These are phyloP conservation scores for Zymoseptoria passerinii DNA, from an alignment of 2,329 filamentous ascomycete species.

Conservation along the genomic window DNA sequence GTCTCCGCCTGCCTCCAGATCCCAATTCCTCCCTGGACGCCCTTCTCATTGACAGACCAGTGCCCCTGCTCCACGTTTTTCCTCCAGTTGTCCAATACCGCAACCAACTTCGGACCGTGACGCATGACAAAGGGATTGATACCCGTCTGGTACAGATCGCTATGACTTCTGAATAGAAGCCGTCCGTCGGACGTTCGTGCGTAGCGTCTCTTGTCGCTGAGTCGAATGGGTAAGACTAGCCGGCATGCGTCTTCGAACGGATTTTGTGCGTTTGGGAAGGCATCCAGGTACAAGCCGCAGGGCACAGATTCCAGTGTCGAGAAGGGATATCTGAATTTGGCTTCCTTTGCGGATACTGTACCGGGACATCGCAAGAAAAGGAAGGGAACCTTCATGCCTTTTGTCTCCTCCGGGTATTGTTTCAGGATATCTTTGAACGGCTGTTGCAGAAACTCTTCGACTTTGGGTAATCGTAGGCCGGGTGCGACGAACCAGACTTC, in stretches of 20 bases:
- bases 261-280: constrained; percentile 27
- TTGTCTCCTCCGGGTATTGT: constrained; percentile 24
- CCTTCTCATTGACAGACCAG: constrained; percentile 26
- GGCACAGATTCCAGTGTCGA: constrained; percentile 26
- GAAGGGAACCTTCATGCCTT: constrained; percentile 29
- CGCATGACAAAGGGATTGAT: constrained; percentile 29
- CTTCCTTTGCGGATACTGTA: constrained; percentile 25
- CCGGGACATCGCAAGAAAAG: constrained; percentile 27
- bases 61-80: constrained; percentile 26
- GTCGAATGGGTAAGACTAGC: constrained; percentile 25
- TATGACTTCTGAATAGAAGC: constrained; percentile 24
- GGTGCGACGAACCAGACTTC: constrained; percentile 28
- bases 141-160: constrained; percentile 27
- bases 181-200: constrained; percentile 26
- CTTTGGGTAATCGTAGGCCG: constrained; percentile 26
- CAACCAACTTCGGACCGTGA: constrained; percentile 28
- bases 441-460: constrained; percentile 29
- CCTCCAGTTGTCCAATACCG: constrained; percentile 28
- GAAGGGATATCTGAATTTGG: constrained; percentile 29
- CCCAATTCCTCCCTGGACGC: constrained; percentile 26
- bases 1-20: constrained; percentile 28
- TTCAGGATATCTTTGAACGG: constrained; percentile 25
- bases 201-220: constrained; percentile 23
- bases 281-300: constrained; percentile 30
- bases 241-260: constrained; percentile 30